These are phyloP conservation scores for Malus orientalis DNA, from an alignment of 306 rosid species.

Conservation along the genomic window DNA sequence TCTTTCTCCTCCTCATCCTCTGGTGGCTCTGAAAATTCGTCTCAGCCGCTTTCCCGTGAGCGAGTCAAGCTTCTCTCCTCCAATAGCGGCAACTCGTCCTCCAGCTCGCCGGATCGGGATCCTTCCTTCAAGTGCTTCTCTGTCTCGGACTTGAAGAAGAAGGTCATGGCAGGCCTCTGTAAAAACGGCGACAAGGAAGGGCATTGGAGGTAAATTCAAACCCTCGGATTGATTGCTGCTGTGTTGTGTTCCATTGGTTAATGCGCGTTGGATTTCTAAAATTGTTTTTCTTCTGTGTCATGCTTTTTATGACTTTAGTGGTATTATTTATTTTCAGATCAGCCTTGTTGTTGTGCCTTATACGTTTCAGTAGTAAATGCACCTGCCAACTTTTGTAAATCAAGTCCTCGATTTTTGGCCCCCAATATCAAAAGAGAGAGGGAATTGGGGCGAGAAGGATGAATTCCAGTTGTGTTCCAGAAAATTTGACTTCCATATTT, in stretches of 20 bases:
- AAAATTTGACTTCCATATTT: background rate
- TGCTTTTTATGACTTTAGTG: constrained; percentile 19
- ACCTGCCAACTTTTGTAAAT: background rate
- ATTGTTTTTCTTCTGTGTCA: constrained; percentile 9
- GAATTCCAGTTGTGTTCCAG: background rate
- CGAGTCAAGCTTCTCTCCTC: constrained; percentile 63
- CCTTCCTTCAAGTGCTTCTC: constrained; percentile 91
- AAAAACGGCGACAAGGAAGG: constrained; percentile 76
- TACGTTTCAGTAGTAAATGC: background rate
- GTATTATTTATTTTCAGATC: constrained; percentile 4
- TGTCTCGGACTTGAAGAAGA: constrained; percentile 85
- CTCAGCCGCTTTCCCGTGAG: constrained; percentile 58
- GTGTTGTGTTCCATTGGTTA: constrained; percentile 26
- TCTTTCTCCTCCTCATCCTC: constrained; percentile 2
- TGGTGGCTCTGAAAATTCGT: constrained; percentile 36
- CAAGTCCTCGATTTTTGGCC: background rate
- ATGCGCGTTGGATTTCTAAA: background rate
- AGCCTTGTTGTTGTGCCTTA: background rate
- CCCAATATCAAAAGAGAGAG: background rate
- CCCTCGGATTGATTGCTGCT: background rate
- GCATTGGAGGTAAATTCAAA: constrained; percentile 69
- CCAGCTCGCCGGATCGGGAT: constrained; percentile 35
- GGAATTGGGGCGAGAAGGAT: background rate
- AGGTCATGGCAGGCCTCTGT: constrained; percentile 76
- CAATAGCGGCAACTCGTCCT: constrained; percentile 15